These are phyloP conservation scores for Suhomyces bokatorum DNA, from an alignment of 1,139 yeast genomes.

Conservation along the genomic window DNA sequence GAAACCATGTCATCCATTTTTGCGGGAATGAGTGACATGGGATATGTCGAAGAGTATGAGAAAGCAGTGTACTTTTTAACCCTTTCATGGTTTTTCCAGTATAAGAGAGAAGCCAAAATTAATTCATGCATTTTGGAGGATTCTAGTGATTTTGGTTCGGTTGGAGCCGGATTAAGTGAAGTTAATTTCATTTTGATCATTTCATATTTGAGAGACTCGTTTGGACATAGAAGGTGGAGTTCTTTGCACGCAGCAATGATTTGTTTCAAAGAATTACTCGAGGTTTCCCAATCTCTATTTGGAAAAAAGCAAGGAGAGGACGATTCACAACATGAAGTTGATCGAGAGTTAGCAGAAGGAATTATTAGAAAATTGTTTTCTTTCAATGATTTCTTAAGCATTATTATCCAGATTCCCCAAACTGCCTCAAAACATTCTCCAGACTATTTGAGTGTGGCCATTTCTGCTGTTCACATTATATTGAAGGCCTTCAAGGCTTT, in stretches of 20 bases:
- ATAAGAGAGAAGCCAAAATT: constrained; percentile 28
- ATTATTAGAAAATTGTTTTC: constrained; percentile 55
- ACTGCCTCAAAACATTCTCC: constrained; percentile 68
- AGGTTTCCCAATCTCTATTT: constrained; percentile 54
- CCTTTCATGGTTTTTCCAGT: constrained; percentile 66
- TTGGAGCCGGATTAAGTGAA: constrained; percentile 68
- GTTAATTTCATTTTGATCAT: constrained; percentile 63
- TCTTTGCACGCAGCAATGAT: constrained; percentile 71
- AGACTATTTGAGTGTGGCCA: constrained; percentile 58
- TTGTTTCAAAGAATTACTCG: constrained; percentile 65
- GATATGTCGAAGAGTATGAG: constrained; percentile 36
- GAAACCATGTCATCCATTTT: constrained; percentile 49
- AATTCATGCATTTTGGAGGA: constrained; percentile 20
- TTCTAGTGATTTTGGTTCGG: constrained; percentile 53
- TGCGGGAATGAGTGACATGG: constrained; percentile 42
- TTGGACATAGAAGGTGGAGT: constrained; percentile 52
- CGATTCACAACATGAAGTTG: constrained; percentile 50
- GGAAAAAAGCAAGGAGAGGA: constrained; percentile 38
- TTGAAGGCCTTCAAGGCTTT: constrained; percentile 69
- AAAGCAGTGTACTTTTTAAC: constrained; percentile 56
- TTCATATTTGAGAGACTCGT: constrained; percentile 55
- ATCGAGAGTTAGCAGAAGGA: constrained; percentile 50
- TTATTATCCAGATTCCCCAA: constrained; percentile 61
- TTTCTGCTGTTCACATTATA: constrained; percentile 67
- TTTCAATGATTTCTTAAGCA: constrained; percentile 61